These are phyloP conservation scores for Candida sp. DNA, from an alignment of 1,139 yeast genomes.

Conservation along the genomic window DNA sequence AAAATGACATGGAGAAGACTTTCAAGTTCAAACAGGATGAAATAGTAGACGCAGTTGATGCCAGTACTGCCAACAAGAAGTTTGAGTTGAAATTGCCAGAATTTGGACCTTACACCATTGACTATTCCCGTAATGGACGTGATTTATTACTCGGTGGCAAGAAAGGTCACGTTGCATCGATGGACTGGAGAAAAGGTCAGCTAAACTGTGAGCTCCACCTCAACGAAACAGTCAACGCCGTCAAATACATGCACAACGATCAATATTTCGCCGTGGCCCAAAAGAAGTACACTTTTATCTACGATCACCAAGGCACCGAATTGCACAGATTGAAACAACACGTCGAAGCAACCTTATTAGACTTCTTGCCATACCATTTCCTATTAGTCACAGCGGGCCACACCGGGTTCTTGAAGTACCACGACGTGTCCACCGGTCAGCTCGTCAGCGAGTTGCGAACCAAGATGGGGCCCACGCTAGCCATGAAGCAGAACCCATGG, in stretches of 20 bases:
- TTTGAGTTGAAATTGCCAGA: slow-evolving; percentile 75
- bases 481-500: slow-evolving; percentile 93
- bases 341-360: slow-evolving; percentile 80
- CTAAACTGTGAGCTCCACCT: slow-evolving; percentile 83
- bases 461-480: slow-evolving; percentile 86
- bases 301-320: slow-evolving; percentile 91
- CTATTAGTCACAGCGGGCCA: slow-evolving; percentile 87
- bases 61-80: slow-evolving; percentile 72
- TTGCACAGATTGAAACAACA: slow-evolving; percentile 92
- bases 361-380: slow-evolving; percentile 93
- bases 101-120: slow-evolving; percentile 86
- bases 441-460: slow-evolving; percentile 85
- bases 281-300: slow-evolving; percentile 90
- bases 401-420: slow-evolving; percentile 88
- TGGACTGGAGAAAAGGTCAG: slow-evolving; percentile 94
- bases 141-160: slow-evolving; percentile 83
- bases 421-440: slow-evolving; percentile 94
- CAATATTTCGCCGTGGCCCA: slow-evolving; percentile 98
- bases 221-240: slow-evolving; percentile 90
- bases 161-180: slow-evolving; percentile 94
- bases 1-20: slow-evolving; percentile 86
- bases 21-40: slow-evolving; percentile 85
- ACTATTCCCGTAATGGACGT: slow-evolving; percentile 89
- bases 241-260: slow-evolving; percentile 88
- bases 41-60: slow-evolving; percentile 78